phyloP scores from a whole-genome alignment of 2,329 filamentous ascomycete genomes.

The Golovinomyces cichoracearum region DNA sequence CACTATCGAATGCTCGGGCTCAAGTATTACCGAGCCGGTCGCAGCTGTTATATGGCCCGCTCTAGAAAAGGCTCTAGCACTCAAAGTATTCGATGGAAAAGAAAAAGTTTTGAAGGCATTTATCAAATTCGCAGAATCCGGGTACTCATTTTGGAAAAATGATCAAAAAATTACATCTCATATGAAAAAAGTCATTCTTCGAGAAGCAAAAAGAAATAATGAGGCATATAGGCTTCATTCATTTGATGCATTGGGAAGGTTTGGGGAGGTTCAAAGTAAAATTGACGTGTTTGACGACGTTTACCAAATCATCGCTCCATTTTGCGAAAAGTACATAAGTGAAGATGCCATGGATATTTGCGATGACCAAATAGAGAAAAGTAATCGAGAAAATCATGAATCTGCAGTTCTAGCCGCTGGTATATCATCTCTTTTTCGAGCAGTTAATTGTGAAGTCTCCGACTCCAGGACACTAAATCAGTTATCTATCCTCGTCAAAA shows the following conservation, averaged over 20 bases:
- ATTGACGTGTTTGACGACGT: slow-evolving; percentile 45
- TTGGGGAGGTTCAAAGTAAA: slow-evolving; percentile 41
- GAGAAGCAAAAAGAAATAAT: slow-evolving; percentile 84
- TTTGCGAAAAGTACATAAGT: slow-evolving; percentile 31
- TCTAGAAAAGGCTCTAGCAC: slow-evolving; percentile 52
- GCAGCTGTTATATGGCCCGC: slow-evolving; percentile 52
- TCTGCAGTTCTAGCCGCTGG: slow-evolving; percentile 13
- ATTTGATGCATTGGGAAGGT: slow-evolving; percentile 43
- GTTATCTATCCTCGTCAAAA: slow-evolving; percentile 10
- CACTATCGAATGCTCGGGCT: slow-evolving; percentile 38
- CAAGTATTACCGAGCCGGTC: slow-evolving; percentile 32
- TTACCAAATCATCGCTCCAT: slow-evolving; percentile 32
- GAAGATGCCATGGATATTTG: slow-evolving; percentile 38
- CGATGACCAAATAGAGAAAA: slow-evolving; percentile 9
- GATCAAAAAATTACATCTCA: slow-evolving; percentile 29
- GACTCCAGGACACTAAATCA: slow-evolving; percentile 9
- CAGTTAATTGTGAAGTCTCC: slow-evolving; percentile 11
- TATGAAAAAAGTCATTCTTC: slow-evolving; percentile 54
- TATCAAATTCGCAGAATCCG: slow-evolving; percentile 47
- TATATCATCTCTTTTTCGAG: slow-evolving; percentile 12
- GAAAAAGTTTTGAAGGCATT: slow-evolving; percentile 61
- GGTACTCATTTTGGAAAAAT: slow-evolving; percentile 28
- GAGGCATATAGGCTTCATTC: slow-evolving; percentile 56
- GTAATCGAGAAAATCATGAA: slow-evolving; percentile 8
- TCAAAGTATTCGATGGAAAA: slow-evolving; percentile 87